Evolutionary conservation across 306 rosid genomes (phyloP).

Genomic region (Geum urbanum): DNA sequence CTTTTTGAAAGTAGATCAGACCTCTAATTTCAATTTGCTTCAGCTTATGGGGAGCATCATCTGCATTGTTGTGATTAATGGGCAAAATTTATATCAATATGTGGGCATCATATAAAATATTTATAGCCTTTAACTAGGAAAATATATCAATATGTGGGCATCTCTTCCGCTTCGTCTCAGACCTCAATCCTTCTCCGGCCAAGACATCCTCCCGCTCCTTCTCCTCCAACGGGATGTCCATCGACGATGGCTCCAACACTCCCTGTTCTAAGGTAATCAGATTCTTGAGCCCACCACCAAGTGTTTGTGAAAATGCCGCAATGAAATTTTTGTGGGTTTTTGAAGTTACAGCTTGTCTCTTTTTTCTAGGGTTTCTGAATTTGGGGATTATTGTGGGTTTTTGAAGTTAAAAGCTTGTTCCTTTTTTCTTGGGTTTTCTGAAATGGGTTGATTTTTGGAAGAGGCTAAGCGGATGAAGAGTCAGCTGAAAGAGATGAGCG

Average conservation of each 20-base stretch:
- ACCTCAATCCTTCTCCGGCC: conserved; percentile 23
- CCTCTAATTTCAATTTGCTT: neutral
- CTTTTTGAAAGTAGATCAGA: neutral
- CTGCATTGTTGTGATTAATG: neutral
- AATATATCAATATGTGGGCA: too few relatives aligned
- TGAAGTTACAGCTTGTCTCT: neutral
- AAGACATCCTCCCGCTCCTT: conserved; percentile 14
- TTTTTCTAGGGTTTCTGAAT: neutral
- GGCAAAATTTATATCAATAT: neutral
- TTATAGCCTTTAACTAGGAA: neutral
- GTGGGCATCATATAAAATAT: neutral
- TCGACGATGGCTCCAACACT: conserved; percentile 18
- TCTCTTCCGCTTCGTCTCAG: conserved; percentile 28
- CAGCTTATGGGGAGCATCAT: neutral
- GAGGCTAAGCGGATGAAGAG: conserved; percentile 46
- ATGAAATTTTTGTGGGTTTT: neutral
- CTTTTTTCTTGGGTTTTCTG: neutral
- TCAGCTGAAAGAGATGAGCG: conserved; percentile 40
- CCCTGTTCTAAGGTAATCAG: conserved; percentile 39
- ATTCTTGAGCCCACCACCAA: too few relatives aligned
- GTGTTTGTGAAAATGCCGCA: too few relatives aligned
- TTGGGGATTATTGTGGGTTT: neutral
- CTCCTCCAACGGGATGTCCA: conserved; percentile 12
- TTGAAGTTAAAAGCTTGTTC: neutral
- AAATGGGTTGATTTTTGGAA: neutral